phyloP scores from a whole-genome alignment of 768 basidiomycete genomes.

The Dentipellis sp. region DNA sequence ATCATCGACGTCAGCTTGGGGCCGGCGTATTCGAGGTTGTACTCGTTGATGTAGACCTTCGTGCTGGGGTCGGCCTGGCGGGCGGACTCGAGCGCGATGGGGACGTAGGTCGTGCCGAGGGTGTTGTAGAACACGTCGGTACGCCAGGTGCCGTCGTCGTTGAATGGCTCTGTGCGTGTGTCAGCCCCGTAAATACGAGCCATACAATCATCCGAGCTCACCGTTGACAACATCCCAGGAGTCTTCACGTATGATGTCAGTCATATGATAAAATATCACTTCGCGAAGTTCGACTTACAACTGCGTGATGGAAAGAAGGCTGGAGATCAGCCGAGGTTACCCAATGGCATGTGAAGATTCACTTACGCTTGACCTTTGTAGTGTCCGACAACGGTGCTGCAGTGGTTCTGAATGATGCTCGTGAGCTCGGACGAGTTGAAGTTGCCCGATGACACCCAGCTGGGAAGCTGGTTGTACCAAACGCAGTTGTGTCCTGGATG shows the following conservation, averaged over 20 bases:
- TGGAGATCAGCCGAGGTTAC: no score
- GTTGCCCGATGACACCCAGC: slow-evolving; percentile 25
- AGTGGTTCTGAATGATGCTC: slow-evolving; percentile 26
- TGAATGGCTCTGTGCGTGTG: slow-evolving; percentile 34
- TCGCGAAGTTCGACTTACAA: no score
- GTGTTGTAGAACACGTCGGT: slow-evolving; percentile 43
- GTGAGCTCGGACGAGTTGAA: slow-evolving; percentile 23
- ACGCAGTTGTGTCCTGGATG: slow-evolving; percentile 27
- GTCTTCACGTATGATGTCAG: slow-evolving; percentile 18
- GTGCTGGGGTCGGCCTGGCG: slow-evolving; percentile 43
- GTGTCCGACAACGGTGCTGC: slow-evolving; percentile 25
- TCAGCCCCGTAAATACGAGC: no score
- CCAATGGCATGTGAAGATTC: no score
- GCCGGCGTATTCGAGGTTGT: slow-evolving; percentile 27
- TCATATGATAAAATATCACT: no score
- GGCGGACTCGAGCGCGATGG: slow-evolving; percentile 43
- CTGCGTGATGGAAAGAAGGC: no score
- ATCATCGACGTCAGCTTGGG: slow-evolving; percentile 48
- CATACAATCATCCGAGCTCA: neutral
- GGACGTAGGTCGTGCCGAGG: slow-evolving; percentile 38
- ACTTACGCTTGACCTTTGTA: slow-evolving; percentile 31
- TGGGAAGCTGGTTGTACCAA: slow-evolving; percentile 36
- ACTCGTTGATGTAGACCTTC: slow-evolving; percentile 46
- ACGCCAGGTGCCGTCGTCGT: slow-evolving; percentile 52
- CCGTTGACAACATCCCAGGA: slow-evolving; percentile 48